Evolutionary conservation across 1,139 yeast genomes (phyloP).

Genomic region (Tardiomyces depauwii): DNA sequence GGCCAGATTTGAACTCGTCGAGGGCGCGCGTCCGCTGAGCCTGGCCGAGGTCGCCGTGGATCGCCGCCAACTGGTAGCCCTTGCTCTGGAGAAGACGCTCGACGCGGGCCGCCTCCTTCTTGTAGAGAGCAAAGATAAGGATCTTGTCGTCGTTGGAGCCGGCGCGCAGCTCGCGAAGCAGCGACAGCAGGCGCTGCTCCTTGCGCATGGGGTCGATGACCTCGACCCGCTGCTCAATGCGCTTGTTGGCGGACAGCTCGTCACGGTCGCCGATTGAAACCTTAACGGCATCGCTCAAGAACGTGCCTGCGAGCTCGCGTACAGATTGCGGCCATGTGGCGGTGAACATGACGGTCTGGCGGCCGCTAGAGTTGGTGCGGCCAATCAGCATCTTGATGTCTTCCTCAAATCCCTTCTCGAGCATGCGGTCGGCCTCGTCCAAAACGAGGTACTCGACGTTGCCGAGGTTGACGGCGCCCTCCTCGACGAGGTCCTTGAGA

Average conservation of each 20-base stretch:
- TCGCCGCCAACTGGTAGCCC: constrained; percentile 78
- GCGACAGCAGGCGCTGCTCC: constrained; percentile 61
- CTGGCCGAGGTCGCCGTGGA: constrained; percentile 93
- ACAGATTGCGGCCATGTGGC: constrained; percentile 93
- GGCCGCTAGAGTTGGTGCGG: constrained; percentile 31
- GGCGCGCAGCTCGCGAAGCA: constrained; percentile 65
- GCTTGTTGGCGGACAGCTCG: constrained; percentile 85
- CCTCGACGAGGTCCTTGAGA: constrained; percentile 79
- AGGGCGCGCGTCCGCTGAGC: constrained; percentile 85
- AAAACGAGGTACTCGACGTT: constrained; percentile 68
- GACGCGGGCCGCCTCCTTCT: constrained; percentile 90
- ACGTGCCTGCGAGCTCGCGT: constrained; percentile 79
- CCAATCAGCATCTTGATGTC: constrained; percentile 79
- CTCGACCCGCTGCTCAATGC: constrained; percentile 89
- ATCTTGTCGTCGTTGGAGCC: constrained; percentile 55
- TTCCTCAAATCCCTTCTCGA: constrained; percentile 94
- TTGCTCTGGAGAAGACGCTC: constrained; percentile 64
- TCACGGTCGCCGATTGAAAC: constrained; percentile 91
- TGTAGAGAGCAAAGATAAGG: constrained; percentile 84
- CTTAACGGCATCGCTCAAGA: constrained; percentile 74
- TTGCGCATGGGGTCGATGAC: constrained; percentile 78
- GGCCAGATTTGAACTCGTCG: constrained; percentile 74
- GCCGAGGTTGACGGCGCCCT: constrained; percentile 66
- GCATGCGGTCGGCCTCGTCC: constrained; percentile 98
- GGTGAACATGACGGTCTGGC: constrained; percentile 84